These are phyloP conservation scores for Psilocybe cubensis DNA, from an alignment of 768 basidiomycete genomes.

Conservation along the genomic window DNA sequence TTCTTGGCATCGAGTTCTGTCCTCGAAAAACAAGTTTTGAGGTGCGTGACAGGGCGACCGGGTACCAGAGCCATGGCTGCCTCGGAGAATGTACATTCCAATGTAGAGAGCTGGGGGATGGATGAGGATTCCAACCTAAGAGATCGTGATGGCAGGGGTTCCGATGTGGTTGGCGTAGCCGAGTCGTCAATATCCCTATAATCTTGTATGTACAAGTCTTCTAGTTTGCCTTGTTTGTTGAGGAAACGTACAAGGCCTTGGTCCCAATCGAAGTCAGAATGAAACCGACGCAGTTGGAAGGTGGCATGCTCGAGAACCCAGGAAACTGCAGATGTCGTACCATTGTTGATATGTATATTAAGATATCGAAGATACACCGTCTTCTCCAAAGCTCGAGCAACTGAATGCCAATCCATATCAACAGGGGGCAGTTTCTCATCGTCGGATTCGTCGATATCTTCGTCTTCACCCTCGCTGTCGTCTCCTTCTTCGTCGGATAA, in stretches of 20 bases:
- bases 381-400: conserved; percentile 53
- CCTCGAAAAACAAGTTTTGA: conserved; percentile 72
- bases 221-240: conserved; percentile 46
- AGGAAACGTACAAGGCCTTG: conserved; percentile 55
- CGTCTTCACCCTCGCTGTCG: conserved; percentile 32
- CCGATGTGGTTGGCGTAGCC: conserved; percentile 25
- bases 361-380: conserved; percentile 53
- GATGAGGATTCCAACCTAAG: conserved; percentile 30
- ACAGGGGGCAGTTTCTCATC: conserved; percentile 25
- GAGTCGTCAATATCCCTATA: conserved; percentile 34
- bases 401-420: conserved; percentile 49
- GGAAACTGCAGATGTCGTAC: conserved; percentile 33
- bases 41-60: conserved; percentile 57
- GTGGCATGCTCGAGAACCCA: conserved; percentile 46
- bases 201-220: conserved; percentile 54
- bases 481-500: conserved; percentile 35
- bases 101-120: conserved; percentile 51
- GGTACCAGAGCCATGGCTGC: conserved; percentile 62
- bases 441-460: conserved; percentile 25
- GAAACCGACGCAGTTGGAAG: conserved; percentile 63
- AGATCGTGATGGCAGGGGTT: conserved; percentile 16
- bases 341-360: conserved; percentile 49
- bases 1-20: conserved; percentile 51
- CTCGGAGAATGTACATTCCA: conserved; percentile 73
- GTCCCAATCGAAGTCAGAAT: conserved; percentile 74